Evolutionary conservation across 257 asterid species (phyloP).

Genomic region (Solanum arcanum): DNA sequence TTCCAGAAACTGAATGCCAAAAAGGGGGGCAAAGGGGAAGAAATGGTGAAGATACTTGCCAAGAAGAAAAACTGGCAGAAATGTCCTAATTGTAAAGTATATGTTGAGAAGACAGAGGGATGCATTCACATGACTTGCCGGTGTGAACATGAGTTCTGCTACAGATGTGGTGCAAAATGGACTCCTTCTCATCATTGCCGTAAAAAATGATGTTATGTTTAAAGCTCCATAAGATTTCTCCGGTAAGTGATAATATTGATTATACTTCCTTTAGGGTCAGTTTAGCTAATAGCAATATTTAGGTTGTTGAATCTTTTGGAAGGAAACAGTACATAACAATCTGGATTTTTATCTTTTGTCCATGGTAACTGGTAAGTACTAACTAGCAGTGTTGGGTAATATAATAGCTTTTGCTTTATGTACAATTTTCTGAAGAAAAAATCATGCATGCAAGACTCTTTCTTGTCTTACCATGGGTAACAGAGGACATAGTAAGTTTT

Average conservation of each 20-base stretch:
- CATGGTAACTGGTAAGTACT: background rate
- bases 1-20: constrained; percentile 30
- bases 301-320: background rate
- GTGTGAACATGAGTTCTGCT: constrained; percentile 52
- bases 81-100: constrained; percentile 63
- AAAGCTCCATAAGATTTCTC: background rate
- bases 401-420: background rate
- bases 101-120: constrained; percentile 48
- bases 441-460: background rate
- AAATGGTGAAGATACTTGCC: constrained; percentile 37
- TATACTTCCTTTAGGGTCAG: background rate
- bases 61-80: constrained; percentile 69
- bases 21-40: constrained; percentile 23
- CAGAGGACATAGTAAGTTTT: background rate
- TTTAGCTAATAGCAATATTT: background rate
- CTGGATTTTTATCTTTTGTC: background rate
- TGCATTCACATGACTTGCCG: constrained; percentile 61
- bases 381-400: background rate
- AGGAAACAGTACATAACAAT: background rate
- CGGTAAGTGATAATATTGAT: background rate
- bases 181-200: constrained; percentile 15
- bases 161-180: constrained; percentile 52
- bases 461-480: background rate
- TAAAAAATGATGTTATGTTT: background rate
- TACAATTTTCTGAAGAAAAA: background rate